A percentile compares a stretch with the other conserved stretches of the same genome.
Conservation (phyloP, 1,284 basidiomycete genomes). For the Rhodotorula sp. region DNA sequence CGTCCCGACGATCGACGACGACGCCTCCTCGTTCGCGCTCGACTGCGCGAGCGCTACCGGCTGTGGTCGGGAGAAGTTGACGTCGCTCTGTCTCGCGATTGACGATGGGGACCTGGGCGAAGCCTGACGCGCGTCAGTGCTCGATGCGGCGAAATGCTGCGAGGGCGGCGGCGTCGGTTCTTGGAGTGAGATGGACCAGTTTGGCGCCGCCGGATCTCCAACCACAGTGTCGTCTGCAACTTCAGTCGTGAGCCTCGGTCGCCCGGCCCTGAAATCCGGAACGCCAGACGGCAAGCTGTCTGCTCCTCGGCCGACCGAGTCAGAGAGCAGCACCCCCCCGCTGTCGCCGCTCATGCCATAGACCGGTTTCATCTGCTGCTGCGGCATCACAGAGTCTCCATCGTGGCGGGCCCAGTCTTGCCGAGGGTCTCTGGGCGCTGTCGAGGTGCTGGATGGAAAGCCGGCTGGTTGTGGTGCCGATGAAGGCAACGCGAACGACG, state of each 20-base stretch:
- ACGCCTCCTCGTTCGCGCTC: neutral
- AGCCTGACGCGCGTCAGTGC: neutral
- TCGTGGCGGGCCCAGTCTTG: no score
- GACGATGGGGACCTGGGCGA: neutral
- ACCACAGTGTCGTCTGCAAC: neutral
- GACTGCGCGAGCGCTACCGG: neutral
- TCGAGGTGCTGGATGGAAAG: neutral
- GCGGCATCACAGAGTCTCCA: neutral
- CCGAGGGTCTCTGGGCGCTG: no score
- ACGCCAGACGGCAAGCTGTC: neutral
- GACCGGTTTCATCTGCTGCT: neutral
- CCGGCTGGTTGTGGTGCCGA: neutral
- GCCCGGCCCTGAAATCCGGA: neutral
- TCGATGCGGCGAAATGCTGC: neutral
- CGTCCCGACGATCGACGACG: neutral
- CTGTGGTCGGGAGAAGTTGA: neutral
- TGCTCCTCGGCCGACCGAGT: no score
- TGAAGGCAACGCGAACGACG: neutral
- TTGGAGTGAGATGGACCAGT: neutral
- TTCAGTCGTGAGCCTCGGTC: neutral
- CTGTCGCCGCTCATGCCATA: no score
- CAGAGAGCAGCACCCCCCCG: no score
- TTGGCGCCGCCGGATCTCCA: neutral
- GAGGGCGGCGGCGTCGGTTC: constrained; percentile 4
- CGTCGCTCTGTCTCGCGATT: no score